These are phyloP conservation scores for Kodamaea alishanica DNA, from an alignment of 1,139 yeast genomes.

Conservation along the genomic window DNA sequence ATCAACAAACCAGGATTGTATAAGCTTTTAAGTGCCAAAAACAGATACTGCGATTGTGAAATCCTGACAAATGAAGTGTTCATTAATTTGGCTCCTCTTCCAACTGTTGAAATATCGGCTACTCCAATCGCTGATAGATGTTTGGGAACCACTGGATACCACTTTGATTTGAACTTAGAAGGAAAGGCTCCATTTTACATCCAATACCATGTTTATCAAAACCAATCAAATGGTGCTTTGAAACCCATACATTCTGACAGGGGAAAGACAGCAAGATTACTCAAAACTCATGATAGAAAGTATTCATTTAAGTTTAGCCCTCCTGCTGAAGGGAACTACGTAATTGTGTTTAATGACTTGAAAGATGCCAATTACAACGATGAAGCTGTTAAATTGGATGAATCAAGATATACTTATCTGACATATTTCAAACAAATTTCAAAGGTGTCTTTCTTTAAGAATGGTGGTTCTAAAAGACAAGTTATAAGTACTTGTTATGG, in stretches of 20 bases:
- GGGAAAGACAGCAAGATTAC: conserved; percentile 26
- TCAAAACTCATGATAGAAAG: conserved; percentile 21
- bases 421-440: conserved; percentile 53
- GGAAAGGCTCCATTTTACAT: conserved; percentile 84
- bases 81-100: conserved; percentile 36
- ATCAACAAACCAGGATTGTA: conserved; percentile 64
- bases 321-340: conserved; percentile 73
- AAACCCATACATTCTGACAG: conserved; percentile 31
- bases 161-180: conserved; percentile 61
- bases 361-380: conserved; percentile 52
- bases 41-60: conserved; percentile 64
- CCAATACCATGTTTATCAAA: conserved; percentile 57
- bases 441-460: conserved; percentile 29
- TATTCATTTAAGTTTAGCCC: conserved; percentile 68
- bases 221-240: conserved; percentile 28
- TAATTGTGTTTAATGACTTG: conserved; percentile 60
- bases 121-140: conserved; percentile 76
- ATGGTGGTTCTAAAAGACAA: conserved; percentile 12
- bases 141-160: conserved; percentile 83
- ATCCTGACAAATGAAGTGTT: conserved; percentile 26
- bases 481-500: conserved; percentile 40
- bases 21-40: conserved; percentile 46
- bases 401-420: conserved; percentile 40
- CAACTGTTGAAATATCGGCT: conserved; percentile 50
- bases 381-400: conserved; percentile 30